phyloP scores from a whole-genome alignment of 1,139 yeast genomes.

The Yamadazyma dendronema region DNA sequence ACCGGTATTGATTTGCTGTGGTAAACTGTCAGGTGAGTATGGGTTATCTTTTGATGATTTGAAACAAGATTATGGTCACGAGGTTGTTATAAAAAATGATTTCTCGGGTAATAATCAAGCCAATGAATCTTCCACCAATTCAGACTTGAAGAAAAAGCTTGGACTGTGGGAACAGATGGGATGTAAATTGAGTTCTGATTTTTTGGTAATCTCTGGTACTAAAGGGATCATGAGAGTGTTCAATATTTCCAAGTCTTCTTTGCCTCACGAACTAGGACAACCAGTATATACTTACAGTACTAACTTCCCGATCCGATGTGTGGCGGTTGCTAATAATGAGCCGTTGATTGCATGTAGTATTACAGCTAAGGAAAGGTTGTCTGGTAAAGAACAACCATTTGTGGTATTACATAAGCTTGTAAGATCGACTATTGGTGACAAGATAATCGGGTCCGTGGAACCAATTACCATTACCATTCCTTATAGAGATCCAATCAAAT shows the following conservation, averaged over 20 bases:
- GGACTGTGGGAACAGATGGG: conserved; percentile 62
- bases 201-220: conserved; percentile 70
- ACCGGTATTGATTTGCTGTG: conserved; percentile 66
- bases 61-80: conserved; percentile 22
- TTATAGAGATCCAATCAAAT: conserved; percentile 78
- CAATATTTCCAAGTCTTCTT: conserved; percentile 43
- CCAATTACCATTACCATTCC: conserved; percentile 80
- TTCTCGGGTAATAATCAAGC: conserved; percentile 23
- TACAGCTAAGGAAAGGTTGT: conserved; percentile 70
- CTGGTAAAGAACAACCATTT: conserved; percentile 77
- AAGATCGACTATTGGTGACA: conserved; percentile 16
- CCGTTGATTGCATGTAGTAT: conserved; percentile 75
- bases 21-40: conserved; percentile 65
- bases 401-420: conserved; percentile 60
- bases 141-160: conserved; percentile 29
- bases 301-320: conserved; percentile 74
- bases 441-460: conserved; percentile 35
- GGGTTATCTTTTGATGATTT: conserved; percentile 48
- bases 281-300: conserved; percentile 70
- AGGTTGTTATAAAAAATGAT: conserved; percentile 33
- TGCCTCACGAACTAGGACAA: conserved; percentile 45
- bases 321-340: conserved; percentile 67
- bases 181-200: conserved; percentile 62
- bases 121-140: conserved; percentile 15
- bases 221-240: conserved; percentile 67